Base-by-base conservation (phyloP, 202 grass and related monocot genomes). In the Miscanthus sacchariflorus region DNA sequence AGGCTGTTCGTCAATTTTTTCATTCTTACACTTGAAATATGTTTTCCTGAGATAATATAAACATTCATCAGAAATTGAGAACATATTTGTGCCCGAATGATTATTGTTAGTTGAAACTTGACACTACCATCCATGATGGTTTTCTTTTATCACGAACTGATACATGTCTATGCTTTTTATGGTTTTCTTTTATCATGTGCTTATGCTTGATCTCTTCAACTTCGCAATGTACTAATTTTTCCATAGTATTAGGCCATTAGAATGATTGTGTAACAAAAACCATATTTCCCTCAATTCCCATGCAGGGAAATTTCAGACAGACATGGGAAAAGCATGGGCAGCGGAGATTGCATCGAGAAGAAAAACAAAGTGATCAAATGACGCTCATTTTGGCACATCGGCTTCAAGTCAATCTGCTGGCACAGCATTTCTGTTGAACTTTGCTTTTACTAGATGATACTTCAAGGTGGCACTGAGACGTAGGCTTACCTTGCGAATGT, bases 231-330 rank as follows among this genome's bases (percentile, higher is more conserved):
- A 25, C 52, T 56, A 56, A 56, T 50, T 54, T 71, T 70, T 5
- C 3, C 70, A 27, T 36, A 7, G 39, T 9, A 64, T 44, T 9
- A 21, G 58, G 8, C 9, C 49, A 83, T 33, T 78, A 49, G 17
- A 65, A 70, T 74, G 52, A 9, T 63, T 85, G 23, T 61, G 28
- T 30, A 10, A 67, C 11, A 40, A 2, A 45, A 68, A 27, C 33
- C 19, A 33, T 82, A 68, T 81, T 66, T 74, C 17, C 28, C 28
- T 45, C 45, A 52, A 49, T 85, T 77, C 19, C 10, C 81, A 63
- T 88, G 27, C 84, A 95, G 97, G 97, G 6, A 97, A 97, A 88
- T 95, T 97, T 91, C 97, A 99, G 83, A 99, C 97, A 40, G 94
- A 95, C 46, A 48, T 97, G 77, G 97, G 97, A 65, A 97, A 99